A percentile compares a stretch with the other conserved stretches of the same genome.
Conservation (phyloP, 78 protist species). For the Speleostelium caveatum region DNA sequence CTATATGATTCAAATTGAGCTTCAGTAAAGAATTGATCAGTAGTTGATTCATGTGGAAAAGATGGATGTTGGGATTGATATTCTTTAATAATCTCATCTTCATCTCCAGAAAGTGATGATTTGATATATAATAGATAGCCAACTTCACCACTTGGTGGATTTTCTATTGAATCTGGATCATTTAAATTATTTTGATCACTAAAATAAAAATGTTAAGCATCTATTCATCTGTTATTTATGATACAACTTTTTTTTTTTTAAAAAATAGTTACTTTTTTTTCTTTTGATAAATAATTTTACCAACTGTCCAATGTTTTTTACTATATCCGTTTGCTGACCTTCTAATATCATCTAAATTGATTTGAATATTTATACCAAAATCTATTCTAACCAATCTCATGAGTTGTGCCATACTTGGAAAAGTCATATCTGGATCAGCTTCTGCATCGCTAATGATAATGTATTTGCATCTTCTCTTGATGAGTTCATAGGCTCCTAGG, state of each 20-base stretch:
- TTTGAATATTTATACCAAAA: constrained; percentile 76
- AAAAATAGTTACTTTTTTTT: constrained; percentile 27
- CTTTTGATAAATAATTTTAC: constrained; percentile 72
- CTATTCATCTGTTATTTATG: not conserved
- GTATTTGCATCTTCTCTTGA: constrained; percentile 67
- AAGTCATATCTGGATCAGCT: constrained; percentile 79
- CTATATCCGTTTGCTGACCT: constrained; percentile 43
- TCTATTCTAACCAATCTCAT: constrained; percentile 78
- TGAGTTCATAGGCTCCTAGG: constrained; percentile 67
- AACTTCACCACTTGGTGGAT: constrained; percentile 69
- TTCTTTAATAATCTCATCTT: constrained; percentile 75
- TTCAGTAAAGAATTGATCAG: constrained; percentile 78
- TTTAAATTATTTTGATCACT: too few species aligned
- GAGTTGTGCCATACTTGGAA: constrained; percentile 65
- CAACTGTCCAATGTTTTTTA: constrained; percentile 79
- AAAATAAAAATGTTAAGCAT: too few species aligned
- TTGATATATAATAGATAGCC: constrained; percentile 67
- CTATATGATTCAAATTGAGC: constrained; percentile 75
- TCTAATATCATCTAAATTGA: constrained; percentile 72
- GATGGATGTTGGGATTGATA: constrained; percentile 80
- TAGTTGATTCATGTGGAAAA: constrained; percentile 78
- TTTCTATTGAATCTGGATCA: not conserved
- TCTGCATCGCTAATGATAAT: constrained; percentile 60
- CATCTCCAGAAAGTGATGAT: constrained; percentile 74
- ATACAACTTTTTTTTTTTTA: not conserved